phyloP scores from a whole-genome alignment of 495 filamentous ascomycete genomes.

The Penicillium diatomitis region DNA sequence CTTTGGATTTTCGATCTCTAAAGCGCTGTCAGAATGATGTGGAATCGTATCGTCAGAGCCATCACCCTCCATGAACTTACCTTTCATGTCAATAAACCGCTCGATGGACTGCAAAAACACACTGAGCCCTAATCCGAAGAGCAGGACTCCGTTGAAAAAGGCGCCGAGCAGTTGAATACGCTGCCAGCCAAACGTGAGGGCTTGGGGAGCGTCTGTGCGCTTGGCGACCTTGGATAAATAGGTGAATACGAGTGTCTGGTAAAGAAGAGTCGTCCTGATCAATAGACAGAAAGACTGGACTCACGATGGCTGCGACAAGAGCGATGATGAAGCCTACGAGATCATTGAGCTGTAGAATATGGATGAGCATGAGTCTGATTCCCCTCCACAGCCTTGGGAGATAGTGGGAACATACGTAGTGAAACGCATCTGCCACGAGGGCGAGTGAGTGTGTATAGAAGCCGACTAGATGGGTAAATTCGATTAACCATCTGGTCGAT shows the following conservation, averaged over 20 bases:
- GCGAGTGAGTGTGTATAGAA: constrained; percentile 78
- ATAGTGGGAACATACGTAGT: constrained; percentile 56
- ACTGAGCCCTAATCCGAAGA: constrained; percentile 78
- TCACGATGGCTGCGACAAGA: constrained; percentile 49
- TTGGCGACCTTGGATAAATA: constrained; percentile 7
- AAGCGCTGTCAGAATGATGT: neutral
- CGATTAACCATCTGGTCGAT: neutral
- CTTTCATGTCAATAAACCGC: constrained; percentile 46
- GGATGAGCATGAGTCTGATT: neutral
- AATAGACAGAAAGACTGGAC: neutral
- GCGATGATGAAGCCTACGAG: constrained; percentile 80
- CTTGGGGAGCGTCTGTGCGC: constrained; percentile 15
- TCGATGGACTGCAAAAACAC: constrained; percentile 83
- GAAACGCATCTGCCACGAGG: constrained; percentile 85
- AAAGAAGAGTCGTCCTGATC: neutral
- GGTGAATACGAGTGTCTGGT: neutral
- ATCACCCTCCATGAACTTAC: constrained; percentile 2
- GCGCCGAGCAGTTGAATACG: constrained; percentile 78
- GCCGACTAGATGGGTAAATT: constrained; percentile 40
- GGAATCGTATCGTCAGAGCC: constrained; percentile 3
- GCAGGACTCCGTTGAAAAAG: constrained; percentile 79
- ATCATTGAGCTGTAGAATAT: constrained; percentile 67
- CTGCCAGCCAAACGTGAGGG: constrained; percentile 54
- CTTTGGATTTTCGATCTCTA: constrained; percentile 21
- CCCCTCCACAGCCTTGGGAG: neutral